Evolutionary conservation across 108 stramenopile genomes (phyloP).

Genomic region (Bacterosira constricta): DNA sequence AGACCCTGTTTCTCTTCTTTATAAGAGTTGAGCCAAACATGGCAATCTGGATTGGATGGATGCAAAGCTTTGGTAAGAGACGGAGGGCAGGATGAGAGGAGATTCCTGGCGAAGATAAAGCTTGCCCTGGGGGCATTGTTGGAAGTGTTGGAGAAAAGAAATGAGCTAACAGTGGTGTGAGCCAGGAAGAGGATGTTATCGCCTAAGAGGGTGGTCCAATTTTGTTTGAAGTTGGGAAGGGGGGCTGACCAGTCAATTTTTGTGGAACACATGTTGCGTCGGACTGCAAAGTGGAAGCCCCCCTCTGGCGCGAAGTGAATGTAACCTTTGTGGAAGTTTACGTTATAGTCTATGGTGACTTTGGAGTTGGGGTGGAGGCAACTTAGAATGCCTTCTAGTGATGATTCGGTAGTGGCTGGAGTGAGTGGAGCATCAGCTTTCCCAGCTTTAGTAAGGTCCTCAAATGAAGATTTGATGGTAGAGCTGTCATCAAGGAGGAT

Average conservation of each 20-base stretch:
- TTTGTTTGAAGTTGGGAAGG: no score
- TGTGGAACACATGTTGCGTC: background rate
- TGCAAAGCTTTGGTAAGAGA: background rate
- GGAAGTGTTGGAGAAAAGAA: no score
- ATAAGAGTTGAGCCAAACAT: no score
- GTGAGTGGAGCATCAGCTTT: background rate
- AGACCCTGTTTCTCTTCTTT: no score
- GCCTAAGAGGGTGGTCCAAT: background rate
- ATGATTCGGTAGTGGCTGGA: background rate
- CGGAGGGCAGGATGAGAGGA: conserved; percentile 5
- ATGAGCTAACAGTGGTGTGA: background rate
- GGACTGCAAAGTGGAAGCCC: background rate
- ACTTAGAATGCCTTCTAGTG: background rate
- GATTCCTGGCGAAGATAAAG: background rate
- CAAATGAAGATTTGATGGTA: background rate
- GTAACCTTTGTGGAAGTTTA: conserved; percentile 1
- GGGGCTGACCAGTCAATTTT: no score
- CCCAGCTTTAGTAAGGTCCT: background rate
- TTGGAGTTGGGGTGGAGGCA: conserved; percentile 3
- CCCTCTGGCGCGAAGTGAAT: no score
- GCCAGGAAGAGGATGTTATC: background rate
- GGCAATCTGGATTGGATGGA: no score
- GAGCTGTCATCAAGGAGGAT: background rate
- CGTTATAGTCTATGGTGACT: conserved; percentile 6
- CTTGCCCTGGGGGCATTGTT: no score